Conservation (phyloP, 2,329 filamentous ascomycete species). For the Trichoderma sp. region DNA sequence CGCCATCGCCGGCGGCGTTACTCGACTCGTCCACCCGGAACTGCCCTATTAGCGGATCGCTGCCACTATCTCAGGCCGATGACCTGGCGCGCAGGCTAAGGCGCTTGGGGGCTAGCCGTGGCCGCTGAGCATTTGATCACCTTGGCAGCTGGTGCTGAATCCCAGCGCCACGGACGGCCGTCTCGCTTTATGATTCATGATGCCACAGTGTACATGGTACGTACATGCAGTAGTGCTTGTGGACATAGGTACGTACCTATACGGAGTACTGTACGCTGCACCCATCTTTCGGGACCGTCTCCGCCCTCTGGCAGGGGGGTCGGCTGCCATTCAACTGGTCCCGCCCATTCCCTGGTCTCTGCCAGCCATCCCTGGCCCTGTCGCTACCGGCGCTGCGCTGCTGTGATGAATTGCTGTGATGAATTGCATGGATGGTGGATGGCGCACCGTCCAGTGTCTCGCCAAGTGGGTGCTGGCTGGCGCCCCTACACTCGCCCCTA, state of each 20-base stretch:
- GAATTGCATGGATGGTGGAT: background rate
- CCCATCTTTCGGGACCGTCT: conserved; percentile 18
- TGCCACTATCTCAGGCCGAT: background rate
- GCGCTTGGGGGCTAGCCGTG: background rate
- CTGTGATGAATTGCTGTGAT: background rate
- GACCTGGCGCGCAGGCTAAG: background rate
- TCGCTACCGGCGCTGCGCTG: background rate
- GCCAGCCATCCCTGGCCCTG: background rate
- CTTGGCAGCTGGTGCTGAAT: background rate
- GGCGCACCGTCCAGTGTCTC: conserved; percentile 1
- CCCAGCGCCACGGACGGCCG: background rate
- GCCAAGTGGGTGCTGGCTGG: background rate
- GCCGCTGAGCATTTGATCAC: background rate
- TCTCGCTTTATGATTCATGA: background rate
- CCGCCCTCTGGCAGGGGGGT: background rate
- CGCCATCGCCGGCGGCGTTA: background rate
- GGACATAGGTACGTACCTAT: no score
- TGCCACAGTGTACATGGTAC: background rate
- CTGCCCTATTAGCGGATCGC: conserved; percentile 10
- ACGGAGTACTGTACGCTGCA: no score
- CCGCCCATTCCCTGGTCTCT: background rate
- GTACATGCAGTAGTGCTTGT: no score
- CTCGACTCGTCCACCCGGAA: background rate
- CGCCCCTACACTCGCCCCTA: no score
- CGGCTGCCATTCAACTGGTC: background rate